Base-by-base conservation (phyloP, 2,329 filamentous ascomycete genomes). In the Trichoderma arundinaceum region DNA sequence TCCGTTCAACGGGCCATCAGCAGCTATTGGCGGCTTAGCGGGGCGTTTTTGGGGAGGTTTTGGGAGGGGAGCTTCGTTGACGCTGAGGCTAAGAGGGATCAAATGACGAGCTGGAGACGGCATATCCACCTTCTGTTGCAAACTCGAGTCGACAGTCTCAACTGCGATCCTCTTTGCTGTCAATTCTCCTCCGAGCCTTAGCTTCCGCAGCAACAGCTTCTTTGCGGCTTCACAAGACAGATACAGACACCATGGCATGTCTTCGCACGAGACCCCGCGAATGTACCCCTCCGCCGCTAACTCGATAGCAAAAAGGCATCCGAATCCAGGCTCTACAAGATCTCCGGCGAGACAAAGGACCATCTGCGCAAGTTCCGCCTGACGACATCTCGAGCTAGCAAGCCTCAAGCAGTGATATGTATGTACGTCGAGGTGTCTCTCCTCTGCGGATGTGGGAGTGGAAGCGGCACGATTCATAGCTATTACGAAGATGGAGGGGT, bases 351-450 rank as follows among this genome's bases (percentile, higher is more conserved):
- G 80, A 97, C 92, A 52, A 95, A 90, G 80, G 89, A 93, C 70
- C 90, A 94, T 75, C 87, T 99, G 70, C 91, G 92, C 78, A 98
- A 97, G 80, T 99, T 99, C 82, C 91, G 95, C 58, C 85, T 99
- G 33, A 88, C 90, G 32, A 98, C 95, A 2, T 97, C 94, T 39
- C 85, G 95, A 70, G 89, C 92, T 60, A 94, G 90, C 76, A 88
- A 90, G 53, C 90, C 94, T 0, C 92, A 97, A 81, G 95, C 94
- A 68, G 88, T 96, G 68, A 96, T 99, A 72, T 98, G 95, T 98
- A 91, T 79, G 89, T 84, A 77, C 72, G 76, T 80, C 74, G 76
- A 56, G 56, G 32, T 28, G 22, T 28, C 22, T 28, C 22, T 28
- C 22, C 22, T 28, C 22, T 28, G 33, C 1, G 12, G 38, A 7